A percentile compares a stretch with the other conserved stretches of the same genome.
These are phyloP conservation scores for Medicago truncatula DNA, from an alignment of 306 rosid genomes.

Conservation along the genomic window MtrunA17r5.0-ANR NC_053046.1:40504501-40505000, in stretches of 20 bases:
- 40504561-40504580: conserved; percentile 76
- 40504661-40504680: not conserved
- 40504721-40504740: conserved; percentile 12
- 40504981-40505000: not conserved
- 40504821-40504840: conserved; percentile 97
- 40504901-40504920: conserved; percentile 64
- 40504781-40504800: conserved; percentile 77
- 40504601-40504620: conserved; percentile 95
- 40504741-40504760: conserved; percentile 14
- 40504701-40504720: not conserved
- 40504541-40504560: conserved; percentile 70
- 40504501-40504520: conserved; percentile 19
- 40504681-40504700: conserved; percentile 2
- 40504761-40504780: conserved; percentile 27
- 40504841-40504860: conserved; percentile 87
- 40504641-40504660: conserved; percentile 25
- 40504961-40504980: conserved; percentile 16
- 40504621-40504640: conserved; percentile 69
- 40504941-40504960: not conserved
- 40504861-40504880: conserved; percentile 94
- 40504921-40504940: conserved; percentile 18
- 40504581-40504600: conserved; percentile 90
- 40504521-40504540: conserved; percentile 61
- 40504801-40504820: conserved; percentile 97
- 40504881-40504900: conserved; percentile 96